Evolutionary conservation across 106 monocot species (phyloP).

Genomic region (Dioscorea zingiberensis): DNA sequence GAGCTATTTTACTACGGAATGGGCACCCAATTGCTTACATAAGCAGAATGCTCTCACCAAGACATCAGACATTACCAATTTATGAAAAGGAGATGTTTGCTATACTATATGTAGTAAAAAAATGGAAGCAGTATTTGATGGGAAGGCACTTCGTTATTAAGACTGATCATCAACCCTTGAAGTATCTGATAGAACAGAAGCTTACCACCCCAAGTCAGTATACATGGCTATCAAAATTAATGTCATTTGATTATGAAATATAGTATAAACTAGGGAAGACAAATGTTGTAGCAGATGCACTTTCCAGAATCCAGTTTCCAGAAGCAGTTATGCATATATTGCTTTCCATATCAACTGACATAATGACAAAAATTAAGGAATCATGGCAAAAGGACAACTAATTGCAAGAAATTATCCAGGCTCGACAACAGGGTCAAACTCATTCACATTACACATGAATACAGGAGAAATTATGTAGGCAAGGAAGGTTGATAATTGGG

Average conservation of each 20-base stretch:
- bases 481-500: no score
- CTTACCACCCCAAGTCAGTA: not conserved
- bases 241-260: conserved; percentile 1
- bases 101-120: not conserved
- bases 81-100: not conserved
- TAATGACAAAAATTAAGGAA: no score
- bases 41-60: not conserved
- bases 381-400: no score
- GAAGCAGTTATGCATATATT: no score
- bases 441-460: no score
- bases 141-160: not conserved
- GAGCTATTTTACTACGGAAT: not conserved
- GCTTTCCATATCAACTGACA: no score
- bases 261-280: no score
- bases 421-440: no score
- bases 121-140: not conserved
- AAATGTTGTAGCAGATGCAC: no score
- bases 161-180: not conserved
- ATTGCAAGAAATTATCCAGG: no score
- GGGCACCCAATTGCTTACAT: conserved; percentile 6
- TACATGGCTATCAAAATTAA: not conserved
- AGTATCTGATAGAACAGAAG: not conserved
- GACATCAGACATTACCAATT: not conserved
- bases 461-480: no score
- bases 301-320: no score